phyloP scores from a whole-genome alignment of 768 basidiomycete species.

The Mycena polygramma region DNA sequence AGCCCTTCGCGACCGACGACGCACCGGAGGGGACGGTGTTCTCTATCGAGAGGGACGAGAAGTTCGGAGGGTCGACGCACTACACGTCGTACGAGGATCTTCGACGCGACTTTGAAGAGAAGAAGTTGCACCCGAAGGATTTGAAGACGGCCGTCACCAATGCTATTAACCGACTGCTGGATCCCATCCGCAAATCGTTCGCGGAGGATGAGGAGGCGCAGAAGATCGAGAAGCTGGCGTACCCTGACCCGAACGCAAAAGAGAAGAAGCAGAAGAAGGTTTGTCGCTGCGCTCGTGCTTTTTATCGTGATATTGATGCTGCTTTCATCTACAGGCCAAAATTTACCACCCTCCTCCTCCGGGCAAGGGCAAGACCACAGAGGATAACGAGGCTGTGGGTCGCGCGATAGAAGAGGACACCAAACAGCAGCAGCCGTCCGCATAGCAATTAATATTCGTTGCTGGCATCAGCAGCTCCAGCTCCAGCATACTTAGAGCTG shows the following conservation, averaged over 20 bases:
- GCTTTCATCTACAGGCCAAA: conserved; percentile 65
- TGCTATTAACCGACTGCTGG: conserved; percentile 80
- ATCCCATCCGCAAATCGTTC: conserved; percentile 86
- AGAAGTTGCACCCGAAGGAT: conserved; percentile 90
- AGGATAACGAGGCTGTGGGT: conserved; percentile 30
- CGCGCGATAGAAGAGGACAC: conserved; percentile 19
- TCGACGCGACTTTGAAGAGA: conserved; percentile 81
- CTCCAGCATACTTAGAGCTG: not conserved
- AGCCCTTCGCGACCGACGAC: conserved; percentile 72
- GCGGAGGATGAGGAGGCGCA: conserved; percentile 86
- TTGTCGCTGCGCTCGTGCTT: not conserved
- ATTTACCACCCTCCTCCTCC: conserved; percentile 88
- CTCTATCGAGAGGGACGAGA: conserved; percentile 80
- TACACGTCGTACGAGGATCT: conserved; percentile 76
- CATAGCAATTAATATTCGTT: conserved; percentile 17
- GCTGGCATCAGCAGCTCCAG: not conserved
- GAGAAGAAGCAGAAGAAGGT: conserved; percentile 77
- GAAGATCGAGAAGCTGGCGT: conserved; percentile 80
- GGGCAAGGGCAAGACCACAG: conserved; percentile 76
- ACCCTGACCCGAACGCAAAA: conserved; percentile 69
- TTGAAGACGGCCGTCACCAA: conserved; percentile 84
- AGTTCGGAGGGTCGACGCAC: conserved; percentile 86
- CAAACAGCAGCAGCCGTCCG: conserved; percentile 6
- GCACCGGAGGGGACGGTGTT: conserved; percentile 90
- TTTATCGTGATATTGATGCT: not conserved